Evolutionary conservation across 1,284 basidiomycete genomes (phyloP), one percentile per base, ranked within the genome.

Genomic region (Binderoboletus segoi): DNA sequence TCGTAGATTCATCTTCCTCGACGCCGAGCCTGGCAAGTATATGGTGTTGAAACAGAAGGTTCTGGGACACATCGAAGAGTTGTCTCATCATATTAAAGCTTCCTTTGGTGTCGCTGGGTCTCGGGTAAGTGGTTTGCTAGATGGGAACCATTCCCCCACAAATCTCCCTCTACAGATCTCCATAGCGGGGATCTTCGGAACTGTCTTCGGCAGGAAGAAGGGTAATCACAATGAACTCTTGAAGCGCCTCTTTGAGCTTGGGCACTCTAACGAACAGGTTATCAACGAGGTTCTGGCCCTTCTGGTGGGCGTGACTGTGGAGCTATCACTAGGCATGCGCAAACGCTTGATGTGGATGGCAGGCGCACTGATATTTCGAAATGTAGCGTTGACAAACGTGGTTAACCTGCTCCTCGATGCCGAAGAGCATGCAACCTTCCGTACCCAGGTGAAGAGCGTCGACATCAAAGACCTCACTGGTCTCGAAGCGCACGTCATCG

Each of bases 201-300:
- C 78, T 1, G 62, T 87, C 45, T 78, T 88, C 51, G 75, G 80
- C 51, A 67, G 71, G n/a, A 82, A 78, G 68, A 83, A 79, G 66
- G 68, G 62, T 16, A 74, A 77, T 28, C 77, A 81, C 40, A 76
- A 80, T 33, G 79, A 81, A 33, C 69, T 90, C 43, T 75, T 84
- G 57, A 80, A 82, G 61, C 79, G 80, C 8, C 74, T 93, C 26
- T 75, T 79, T 35, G 79, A 77, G 20, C 70, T 84, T 24, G 83
- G 84, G 4, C 77, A 79, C 44, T 78, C 82, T 6, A 73, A 75
- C 2, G 84, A 89, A 50, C 79, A 86, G 53, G 73, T 88, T 16
- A 80, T 85, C 11, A 90, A 90, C 65, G 82, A 82, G 30, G 75
- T 91, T 42, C 70, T 93, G 33, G 88, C 89, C n/a, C 70, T 93